A percentile compares a stretch with the other conserved stretches of the same genome.
Conservation (phyloP, 495 filamentous ascomycete species). For the Neurospora sp. region DNA sequence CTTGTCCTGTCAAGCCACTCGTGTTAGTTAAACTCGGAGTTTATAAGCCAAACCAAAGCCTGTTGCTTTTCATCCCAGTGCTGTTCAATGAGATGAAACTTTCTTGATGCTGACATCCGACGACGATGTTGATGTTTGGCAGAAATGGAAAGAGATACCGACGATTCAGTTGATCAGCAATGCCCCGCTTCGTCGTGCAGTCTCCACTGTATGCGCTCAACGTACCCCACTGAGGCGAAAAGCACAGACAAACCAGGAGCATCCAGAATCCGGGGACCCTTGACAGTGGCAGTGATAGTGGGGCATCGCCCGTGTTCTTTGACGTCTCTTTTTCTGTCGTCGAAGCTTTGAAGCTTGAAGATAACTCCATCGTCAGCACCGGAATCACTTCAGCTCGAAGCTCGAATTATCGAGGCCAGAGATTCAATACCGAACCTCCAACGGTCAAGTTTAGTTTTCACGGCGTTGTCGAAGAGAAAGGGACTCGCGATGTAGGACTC, state of each 20-base stretch:
- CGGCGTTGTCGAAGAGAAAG: neutral
- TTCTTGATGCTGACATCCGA: neutral
- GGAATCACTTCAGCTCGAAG: neutral
- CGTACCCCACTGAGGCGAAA: neutral
- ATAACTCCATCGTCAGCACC: neutral
- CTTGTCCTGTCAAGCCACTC: neutral
- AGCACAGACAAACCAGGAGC: neutral
- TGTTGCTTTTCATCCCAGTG: neutral
- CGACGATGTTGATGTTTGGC: neutral
- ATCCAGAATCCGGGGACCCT: neutral
- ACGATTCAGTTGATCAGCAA: neutral
- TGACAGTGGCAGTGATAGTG: neutral
- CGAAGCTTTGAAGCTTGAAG: neutral
- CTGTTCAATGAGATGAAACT: neutral
- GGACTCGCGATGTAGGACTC: neutral
- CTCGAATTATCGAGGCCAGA: neutral
- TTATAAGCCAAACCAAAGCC: neutral
- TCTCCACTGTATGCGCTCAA: neutral
- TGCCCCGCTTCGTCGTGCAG: neutral
- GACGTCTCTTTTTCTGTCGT: neutral
- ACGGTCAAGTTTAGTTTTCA: neutral
- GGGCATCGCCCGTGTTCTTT: neutral
- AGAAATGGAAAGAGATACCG: neutral
- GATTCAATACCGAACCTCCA: neutral
- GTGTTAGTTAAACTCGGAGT: neutral